These are phyloP conservation scores for Drechslerella stenobrocha DNA, from an alignment of 2,329 filamentous ascomycete genomes.

Conservation along the genomic window DNA sequence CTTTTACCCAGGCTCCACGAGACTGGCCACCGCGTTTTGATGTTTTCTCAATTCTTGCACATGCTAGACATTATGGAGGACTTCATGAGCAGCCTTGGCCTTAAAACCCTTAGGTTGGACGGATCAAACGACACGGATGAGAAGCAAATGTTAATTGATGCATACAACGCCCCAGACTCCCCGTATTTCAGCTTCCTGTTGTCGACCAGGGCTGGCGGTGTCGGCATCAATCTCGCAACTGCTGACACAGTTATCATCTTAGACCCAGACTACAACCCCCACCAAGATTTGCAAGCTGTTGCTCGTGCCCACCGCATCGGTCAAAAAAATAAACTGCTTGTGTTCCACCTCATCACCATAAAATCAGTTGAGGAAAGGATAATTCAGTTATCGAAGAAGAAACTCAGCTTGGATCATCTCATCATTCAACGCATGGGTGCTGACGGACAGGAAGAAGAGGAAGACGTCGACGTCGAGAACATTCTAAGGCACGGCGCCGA, in stretches of 20 bases:
- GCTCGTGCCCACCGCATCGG: constrained; percentile 95
- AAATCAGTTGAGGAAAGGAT: constrained; percentile 92
- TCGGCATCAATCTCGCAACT: constrained; percentile 95
- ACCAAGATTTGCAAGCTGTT: constrained; percentile 94
- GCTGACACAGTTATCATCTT: constrained; percentile 98
- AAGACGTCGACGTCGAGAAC: constrained; percentile 77
- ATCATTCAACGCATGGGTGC: constrained; percentile 79
- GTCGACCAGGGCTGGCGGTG: constrained; percentile 90
- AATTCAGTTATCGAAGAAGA: constrained; percentile 90
- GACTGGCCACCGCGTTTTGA: constrained; percentile 83
- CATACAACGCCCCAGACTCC: constrained; percentile 84
- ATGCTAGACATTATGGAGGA: constrained; percentile 91
- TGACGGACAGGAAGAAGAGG: constrained; percentile 78
- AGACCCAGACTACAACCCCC: constrained; percentile 95
- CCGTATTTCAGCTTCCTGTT: constrained; percentile 85
- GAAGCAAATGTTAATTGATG: constrained; percentile 92
- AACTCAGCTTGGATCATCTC: constrained; percentile 93
- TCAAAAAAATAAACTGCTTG: constrained; percentile 91
- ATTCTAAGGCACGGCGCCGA: constrained; percentile 85
- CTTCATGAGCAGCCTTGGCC: constrained; percentile 75
- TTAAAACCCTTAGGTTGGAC: constrained; percentile 78
- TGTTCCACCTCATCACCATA: constrained; percentile 91
- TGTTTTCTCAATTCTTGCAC: constrained; percentile 92
- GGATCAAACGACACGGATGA: constrained; percentile 78
- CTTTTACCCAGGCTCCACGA: constrained; percentile 86